These are phyloP conservation scores for Phialocephala subalpina DNA, from an alignment of 2,329 filamentous ascomycete species.

Conservation along the genomic window DNA sequence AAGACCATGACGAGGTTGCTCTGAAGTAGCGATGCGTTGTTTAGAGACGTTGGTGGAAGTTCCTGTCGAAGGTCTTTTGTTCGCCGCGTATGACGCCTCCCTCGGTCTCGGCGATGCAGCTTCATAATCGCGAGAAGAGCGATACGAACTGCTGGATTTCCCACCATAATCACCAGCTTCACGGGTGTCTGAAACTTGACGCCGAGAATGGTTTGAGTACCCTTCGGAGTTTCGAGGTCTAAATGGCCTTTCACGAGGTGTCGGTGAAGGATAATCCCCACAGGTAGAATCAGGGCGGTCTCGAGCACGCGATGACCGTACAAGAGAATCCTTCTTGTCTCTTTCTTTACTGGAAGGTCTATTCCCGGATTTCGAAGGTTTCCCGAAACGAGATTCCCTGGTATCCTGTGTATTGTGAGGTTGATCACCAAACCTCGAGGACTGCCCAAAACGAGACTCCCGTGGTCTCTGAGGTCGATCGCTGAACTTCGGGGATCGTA, in stretches of 20 bases:
- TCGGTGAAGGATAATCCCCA: neutral
- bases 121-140: neutral
- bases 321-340: neutral
- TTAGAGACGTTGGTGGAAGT: neutral
- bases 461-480: neutral
- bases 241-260: neutral
- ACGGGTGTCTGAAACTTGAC: neutral
- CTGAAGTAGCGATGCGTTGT: neutral
- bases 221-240: neutral
- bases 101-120: neutral
- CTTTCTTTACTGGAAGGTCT: no score
- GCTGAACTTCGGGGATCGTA: neutral
- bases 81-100: neutral
- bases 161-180: neutral
- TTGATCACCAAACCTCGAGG: neutral
- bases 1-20: slow-evolving; percentile 6
- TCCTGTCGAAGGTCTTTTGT: neutral
- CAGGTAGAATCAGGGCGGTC: neutral
- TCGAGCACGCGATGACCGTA: neutral
- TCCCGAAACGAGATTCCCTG: no score
- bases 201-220: neutral
- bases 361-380: no score
- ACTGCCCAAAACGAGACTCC: neutral
- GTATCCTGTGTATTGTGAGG: neutral
- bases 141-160: slow-evolving; percentile 28